Evolutionary conservation across 1,284 basidiomycete genomes (phyloP).

Genomic region (Sporisorium reilianum): DNA sequence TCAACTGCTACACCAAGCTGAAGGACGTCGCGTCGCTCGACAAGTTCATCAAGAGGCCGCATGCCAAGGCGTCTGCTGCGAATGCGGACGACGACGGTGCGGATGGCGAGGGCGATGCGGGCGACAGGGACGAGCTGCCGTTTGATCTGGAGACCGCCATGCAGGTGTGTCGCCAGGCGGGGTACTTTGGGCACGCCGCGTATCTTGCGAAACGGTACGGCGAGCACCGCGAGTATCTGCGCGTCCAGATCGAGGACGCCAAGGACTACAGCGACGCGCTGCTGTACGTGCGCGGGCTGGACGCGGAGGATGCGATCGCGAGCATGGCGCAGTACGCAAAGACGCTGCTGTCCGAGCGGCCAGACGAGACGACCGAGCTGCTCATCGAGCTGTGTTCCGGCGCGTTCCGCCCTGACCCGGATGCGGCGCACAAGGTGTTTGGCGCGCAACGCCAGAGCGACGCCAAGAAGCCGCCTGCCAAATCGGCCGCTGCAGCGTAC

Average conservation of each 20-base stretch:
- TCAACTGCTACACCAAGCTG: conserved; percentile 90
- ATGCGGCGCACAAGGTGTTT: conserved; percentile 9
- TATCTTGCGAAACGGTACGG: conserved; percentile 93
- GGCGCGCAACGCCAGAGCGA: not conserved
- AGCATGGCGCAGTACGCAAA: conserved; percentile 69
- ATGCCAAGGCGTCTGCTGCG: conserved; percentile 10
- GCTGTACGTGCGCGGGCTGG: conserved; percentile 81
- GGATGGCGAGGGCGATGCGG: conserved; percentile 70
- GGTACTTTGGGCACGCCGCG: conserved; percentile 93
- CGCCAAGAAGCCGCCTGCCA: conserved; percentile 8
- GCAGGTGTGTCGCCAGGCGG: conserved; percentile 92
- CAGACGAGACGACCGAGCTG: conserved; percentile 87
- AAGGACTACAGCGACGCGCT: conserved; percentile 85
- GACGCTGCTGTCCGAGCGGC: conserved; percentile 80
- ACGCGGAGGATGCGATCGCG: conserved; percentile 74
- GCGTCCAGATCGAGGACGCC: conserved; percentile 94
- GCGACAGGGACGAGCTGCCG: conserved; percentile 76
- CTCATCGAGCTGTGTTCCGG: conserved; percentile 92
- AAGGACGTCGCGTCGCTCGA: conserved; percentile 90
- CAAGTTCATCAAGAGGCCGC: conserved; percentile 80
- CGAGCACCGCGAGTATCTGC: conserved; percentile 89
- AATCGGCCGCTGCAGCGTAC: conserved; percentile 47
- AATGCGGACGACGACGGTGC: conserved; percentile 59
- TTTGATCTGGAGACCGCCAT: conserved; percentile 98
- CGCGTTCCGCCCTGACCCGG: conserved; percentile 58